Percentiles rank a stretch among this genome's conserved stretches.
Conservation (phyloP, 805 yeast genomes). For the Pichia exigua region DNA sequence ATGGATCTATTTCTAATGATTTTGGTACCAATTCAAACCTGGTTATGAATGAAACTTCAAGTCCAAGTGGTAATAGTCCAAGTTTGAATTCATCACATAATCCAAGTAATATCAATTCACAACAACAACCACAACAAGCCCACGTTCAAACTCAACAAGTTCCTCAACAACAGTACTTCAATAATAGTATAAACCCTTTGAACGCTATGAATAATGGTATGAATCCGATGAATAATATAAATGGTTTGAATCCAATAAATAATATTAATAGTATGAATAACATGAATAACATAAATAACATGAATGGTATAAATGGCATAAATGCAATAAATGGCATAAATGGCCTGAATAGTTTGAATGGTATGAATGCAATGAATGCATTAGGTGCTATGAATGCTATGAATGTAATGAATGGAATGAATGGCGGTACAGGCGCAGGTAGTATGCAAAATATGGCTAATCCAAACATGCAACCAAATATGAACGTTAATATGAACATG, state of each 20-base stretch:
- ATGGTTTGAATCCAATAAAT: too few species aligned
- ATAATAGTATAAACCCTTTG: neutral
- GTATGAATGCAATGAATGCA: neutral
- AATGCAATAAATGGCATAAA: neutral
- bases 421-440: neutral
- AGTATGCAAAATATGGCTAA: neutral
- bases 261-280: neutral
- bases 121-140: conserved; percentile 2
- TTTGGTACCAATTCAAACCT: neutral
- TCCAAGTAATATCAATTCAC: neutral
- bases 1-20: neutral
- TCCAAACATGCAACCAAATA: neutral
- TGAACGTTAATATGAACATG: neutral
- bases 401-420: neutral
- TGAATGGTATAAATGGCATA: too few species aligned
- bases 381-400: neutral
- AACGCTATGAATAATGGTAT: neutral
- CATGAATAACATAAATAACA: too few species aligned
- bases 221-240: neutral
- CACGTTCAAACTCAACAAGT: neutral
- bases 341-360: neutral
- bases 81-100: neutral
- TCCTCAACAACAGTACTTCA: neutral
- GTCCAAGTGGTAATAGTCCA: neutral
- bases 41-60: neutral